phyloP scores from a whole-genome alignment of 495 filamentous ascomycete species.

The Daldinia loculata region DNA sequence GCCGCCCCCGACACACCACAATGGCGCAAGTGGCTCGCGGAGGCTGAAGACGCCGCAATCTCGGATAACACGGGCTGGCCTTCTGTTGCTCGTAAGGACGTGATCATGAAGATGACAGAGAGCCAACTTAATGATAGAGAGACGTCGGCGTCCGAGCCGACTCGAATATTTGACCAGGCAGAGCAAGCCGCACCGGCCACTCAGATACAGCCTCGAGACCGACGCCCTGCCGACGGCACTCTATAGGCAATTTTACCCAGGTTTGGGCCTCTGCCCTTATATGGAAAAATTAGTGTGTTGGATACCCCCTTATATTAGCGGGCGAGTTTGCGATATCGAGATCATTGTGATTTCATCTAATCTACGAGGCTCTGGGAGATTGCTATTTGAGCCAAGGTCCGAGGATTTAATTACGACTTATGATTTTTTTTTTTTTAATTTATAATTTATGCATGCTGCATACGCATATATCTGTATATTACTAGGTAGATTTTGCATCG shows the following conservation, averaged over 20 bases:
- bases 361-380: slow-evolving; percentile 7
- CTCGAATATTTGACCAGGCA: slow-evolving; percentile 35
- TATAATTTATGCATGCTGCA: not conserved
- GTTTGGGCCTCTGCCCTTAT: not conserved
- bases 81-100: slow-evolving; percentile 59
- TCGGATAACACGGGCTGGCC: slow-evolving; percentile 50
- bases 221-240: slow-evolving; percentile 27
- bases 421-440: slow-evolving; percentile 12
- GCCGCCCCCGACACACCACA: slow-evolving; percentile 58
- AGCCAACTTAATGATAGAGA: slow-evolving; percentile 24
- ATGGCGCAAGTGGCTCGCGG: slow-evolving; percentile 62
- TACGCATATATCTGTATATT: not conserved
- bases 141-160: not conserved
- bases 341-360: not conserved
- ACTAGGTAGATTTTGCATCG: slow-evolving; percentile 6
- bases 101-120: slow-evolving; percentile 54
- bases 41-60: slow-evolving; percentile 55
- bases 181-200: slow-evolving; percentile 45
- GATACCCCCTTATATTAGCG: slow-evolving; percentile 27
- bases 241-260: slow-evolving; percentile 24
- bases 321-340: slow-evolving; percentile 6
- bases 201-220: slow-evolving; percentile 39
- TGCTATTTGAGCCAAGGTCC: not conserved
- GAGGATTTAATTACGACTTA: slow-evolving; percentile 18
- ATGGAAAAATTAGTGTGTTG: slow-evolving; percentile 11